Conservation (phyloP, 805 yeast genomes). For the Scheffersomyces coipomensis region DNA sequence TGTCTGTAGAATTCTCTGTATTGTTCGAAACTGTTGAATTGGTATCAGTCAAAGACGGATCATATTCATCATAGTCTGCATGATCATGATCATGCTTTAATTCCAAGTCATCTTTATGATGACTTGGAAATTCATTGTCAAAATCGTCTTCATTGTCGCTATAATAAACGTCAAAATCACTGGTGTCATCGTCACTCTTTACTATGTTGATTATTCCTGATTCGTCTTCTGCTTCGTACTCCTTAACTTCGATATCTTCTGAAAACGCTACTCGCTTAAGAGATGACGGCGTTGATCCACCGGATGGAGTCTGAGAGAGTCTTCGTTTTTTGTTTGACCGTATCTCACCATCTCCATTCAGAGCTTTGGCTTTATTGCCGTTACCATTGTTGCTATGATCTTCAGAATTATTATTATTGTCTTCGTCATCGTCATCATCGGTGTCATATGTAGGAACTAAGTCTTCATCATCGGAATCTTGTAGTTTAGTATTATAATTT, state of each 20-base stretch:
- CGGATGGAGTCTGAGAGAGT: constrained; percentile 18
- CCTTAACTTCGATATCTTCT: constrained; percentile 41
- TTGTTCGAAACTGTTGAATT: constrained; percentile 1
- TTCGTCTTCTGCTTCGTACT: constrained; percentile 38
- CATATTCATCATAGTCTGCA: constrained; percentile 16
- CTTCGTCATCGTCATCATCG: constrained; percentile 17
- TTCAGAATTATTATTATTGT: constrained; percentile 14
- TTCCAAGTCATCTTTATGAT: constrained; percentile 32
- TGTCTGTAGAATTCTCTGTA: constrained; percentile 15
- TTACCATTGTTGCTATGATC: too few relatives aligned
- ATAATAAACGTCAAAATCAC: constrained; percentile 13
- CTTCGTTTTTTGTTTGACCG: constrained; percentile 12
- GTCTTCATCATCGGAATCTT: constrained; percentile 22
- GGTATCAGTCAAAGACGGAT: constrained; percentile 9
- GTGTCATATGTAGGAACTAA: constrained; percentile 5
- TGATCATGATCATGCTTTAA: constrained; percentile 25
- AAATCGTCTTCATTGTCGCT: constrained; percentile 14
- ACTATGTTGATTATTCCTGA: constrained; percentile 18
- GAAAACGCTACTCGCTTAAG: constrained; percentile 40
- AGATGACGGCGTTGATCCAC: constrained; percentile 22
- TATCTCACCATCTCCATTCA: constrained; percentile 8
- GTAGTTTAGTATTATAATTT: constrained; percentile 10
- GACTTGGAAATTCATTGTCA: constrained; percentile 16
- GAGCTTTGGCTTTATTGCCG: neutral
- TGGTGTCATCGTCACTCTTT: constrained; percentile 14